Evolutionary conservation across 2,329 filamentous ascomycete species (phyloP).

Genomic region (Whalleya microplaca): DNA sequence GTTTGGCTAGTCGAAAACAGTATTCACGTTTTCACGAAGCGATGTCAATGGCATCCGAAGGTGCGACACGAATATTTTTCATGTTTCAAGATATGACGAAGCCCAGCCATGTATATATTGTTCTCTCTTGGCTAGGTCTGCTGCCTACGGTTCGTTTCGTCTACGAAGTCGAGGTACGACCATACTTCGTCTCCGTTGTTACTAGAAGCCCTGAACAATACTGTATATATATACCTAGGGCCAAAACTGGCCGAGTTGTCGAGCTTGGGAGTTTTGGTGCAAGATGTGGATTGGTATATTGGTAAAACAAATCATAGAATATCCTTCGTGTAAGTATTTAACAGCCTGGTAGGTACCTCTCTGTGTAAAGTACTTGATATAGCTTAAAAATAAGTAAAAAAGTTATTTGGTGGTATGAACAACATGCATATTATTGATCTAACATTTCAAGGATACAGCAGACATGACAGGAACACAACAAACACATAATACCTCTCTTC

Average conservation of each 20-base stretch:
- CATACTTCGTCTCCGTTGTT: neutral
- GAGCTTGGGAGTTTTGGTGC: neutral
- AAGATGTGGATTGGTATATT: neutral
- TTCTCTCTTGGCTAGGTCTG: neutral
- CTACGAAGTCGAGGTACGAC: neutral
- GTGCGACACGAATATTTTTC: slow-evolving; percentile 5
- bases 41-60: slow-evolving; percentile 5
- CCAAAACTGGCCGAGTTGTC: neutral
- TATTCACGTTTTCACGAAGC: slow-evolving; percentile 1
- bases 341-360: neutral
- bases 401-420: too few species aligned
- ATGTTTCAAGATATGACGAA: neutral
- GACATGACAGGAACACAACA: too few species aligned
- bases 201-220: neutral
- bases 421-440: too few species aligned
- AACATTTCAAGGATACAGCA: too few species aligned
- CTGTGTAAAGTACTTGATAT: neutral
- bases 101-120: neutral
- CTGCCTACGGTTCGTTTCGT: neutral
- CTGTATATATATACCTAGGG: neutral
- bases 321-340: neutral
- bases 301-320: neutral
- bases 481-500: too few species aligned
- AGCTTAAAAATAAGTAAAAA: neutral
- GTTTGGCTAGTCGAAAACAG: slow-evolving; percentile 3